Conservation (phyloP, 2,329 filamentous ascomycete species). For the Pleomassaria siparia region DNA sequence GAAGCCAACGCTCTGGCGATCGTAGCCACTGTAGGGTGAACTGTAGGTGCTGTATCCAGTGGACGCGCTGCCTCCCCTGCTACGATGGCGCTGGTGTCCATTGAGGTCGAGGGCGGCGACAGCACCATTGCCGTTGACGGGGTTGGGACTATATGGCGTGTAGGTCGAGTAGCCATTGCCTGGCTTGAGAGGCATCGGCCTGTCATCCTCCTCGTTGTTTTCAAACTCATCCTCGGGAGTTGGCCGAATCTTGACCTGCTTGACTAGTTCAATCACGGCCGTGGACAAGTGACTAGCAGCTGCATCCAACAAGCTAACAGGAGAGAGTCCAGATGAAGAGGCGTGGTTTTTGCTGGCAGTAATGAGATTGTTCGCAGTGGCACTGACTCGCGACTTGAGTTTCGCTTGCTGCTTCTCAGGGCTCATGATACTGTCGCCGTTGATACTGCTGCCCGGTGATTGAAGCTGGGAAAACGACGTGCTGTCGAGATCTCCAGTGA, state of each 20-base stretch:
- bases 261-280: slow-evolving; percentile 82
- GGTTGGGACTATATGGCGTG: slow-evolving; percentile 23
- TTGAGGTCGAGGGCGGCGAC: slow-evolving; percentile 9
- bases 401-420: slow-evolving; percentile 61
- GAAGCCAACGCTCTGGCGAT: slow-evolving; percentile 31
- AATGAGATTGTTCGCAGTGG: slow-evolving; percentile 92
- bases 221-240: slow-evolving; percentile 77
- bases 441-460: slow-evolving; percentile 39
- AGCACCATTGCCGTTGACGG: slow-evolving; percentile 15
- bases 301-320: slow-evolving; percentile 90
- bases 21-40: slow-evolving; percentile 41
- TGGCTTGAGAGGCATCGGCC: slow-evolving; percentile 39
- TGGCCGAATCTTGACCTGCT: slow-evolving; percentile 77
- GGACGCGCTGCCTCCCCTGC: slow-evolving; percentile 37
- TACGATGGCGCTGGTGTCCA: slow-evolving; percentile 30
- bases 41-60: slow-evolving; percentile 39
- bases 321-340: slow-evolving; percentile 77
- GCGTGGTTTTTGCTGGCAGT: slow-evolving; percentile 93
- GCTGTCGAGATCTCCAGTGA: slow-evolving; percentile 74
- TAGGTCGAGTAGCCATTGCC: slow-evolving; percentile 20
- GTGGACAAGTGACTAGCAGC: slow-evolving; percentile 88
- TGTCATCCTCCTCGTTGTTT: slow-evolving; percentile 65
- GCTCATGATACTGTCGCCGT: slow-evolving; percentile 30
- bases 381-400: slow-evolving; percentile 81
- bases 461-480: slow-evolving; percentile 51